Evolutionary conservation across 1,139 yeast genomes (phyloP).

Genomic region (Yamadazyma membranifaciens): DNA sequence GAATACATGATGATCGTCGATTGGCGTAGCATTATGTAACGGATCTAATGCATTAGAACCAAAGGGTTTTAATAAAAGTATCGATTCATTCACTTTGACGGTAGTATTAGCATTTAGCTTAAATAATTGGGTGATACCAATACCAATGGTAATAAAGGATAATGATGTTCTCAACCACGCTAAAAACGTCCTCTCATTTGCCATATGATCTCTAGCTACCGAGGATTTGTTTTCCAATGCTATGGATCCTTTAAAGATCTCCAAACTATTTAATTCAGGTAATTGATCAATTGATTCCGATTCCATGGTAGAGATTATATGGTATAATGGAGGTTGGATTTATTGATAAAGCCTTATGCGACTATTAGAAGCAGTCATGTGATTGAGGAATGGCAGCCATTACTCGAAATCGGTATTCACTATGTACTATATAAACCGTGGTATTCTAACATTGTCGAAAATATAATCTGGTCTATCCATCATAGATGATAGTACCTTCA

Average conservation of each 20-base stretch:
- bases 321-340: not conserved
- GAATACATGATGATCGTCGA: constrained; percentile 12
- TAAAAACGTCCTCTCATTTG: constrained; percentile 74
- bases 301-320: not conserved
- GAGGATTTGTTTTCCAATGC: constrained; percentile 45
- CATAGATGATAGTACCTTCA: no score
- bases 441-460: no score
- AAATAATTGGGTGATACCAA: constrained; percentile 43
- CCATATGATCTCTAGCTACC: constrained; percentile 56
- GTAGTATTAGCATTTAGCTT: constrained; percentile 26
- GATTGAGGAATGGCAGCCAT: no score
- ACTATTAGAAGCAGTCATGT: no score
- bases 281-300: constrained; percentile 3
- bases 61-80: constrained; percentile 9
- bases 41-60: not conserved
- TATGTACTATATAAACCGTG: no score
- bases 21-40: not conserved
- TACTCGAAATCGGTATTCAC: no score
- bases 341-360: no score
- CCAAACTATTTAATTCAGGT: constrained; percentile 13
- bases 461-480: no score
- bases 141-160: constrained; percentile 41
- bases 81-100: constrained; percentile 16
- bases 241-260: constrained; percentile 23
- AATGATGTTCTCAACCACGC: constrained; percentile 72